Percentiles rank a stretch among this genome's conserved stretches.
Conservation (phyloP, 306 rosid species). For the Acacia melanoxylon region DNA sequence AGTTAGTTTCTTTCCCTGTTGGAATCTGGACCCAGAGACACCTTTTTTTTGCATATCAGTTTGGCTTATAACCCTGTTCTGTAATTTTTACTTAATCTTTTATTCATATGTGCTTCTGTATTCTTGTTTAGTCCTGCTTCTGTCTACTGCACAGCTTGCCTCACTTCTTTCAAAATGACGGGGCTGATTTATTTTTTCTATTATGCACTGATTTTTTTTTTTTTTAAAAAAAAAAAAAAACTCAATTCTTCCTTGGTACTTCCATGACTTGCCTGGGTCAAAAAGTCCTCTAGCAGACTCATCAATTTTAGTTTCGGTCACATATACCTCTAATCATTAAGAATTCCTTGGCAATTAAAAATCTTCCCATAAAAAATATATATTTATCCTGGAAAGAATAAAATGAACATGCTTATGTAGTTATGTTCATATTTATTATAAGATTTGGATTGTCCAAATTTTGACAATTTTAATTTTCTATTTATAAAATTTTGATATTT, state of each 20-base stretch:
- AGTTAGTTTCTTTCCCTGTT: slow-evolving; percentile 7
- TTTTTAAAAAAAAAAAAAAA: no score
- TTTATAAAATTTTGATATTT: no score
- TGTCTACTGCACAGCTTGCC: neutral
- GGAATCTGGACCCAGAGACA: slow-evolving; percentile 23
- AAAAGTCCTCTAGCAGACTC: neutral
- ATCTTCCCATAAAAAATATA: no score
- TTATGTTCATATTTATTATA: no score
- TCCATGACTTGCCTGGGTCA: neutral
- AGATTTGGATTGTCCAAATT: neutral
- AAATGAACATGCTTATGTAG: no score
- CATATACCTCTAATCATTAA: no score
- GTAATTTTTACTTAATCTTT: slow-evolving; percentile 17
- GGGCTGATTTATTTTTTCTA: neutral
- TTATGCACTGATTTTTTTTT: neutral
- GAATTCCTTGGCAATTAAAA: neutral
- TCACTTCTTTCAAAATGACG: neutral
- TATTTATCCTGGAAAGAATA: no score
- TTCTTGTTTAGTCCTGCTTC: no score
- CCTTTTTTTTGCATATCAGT: slow-evolving; percentile 12
- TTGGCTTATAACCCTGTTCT: neutral
- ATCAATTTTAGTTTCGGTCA: no score
- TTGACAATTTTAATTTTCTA: neutral
- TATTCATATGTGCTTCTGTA: neutral
- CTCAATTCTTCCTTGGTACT: neutral